Conservation (phyloP, 2,329 filamentous ascomycete species). For the Pseudogymnoascus sp. region DNA sequence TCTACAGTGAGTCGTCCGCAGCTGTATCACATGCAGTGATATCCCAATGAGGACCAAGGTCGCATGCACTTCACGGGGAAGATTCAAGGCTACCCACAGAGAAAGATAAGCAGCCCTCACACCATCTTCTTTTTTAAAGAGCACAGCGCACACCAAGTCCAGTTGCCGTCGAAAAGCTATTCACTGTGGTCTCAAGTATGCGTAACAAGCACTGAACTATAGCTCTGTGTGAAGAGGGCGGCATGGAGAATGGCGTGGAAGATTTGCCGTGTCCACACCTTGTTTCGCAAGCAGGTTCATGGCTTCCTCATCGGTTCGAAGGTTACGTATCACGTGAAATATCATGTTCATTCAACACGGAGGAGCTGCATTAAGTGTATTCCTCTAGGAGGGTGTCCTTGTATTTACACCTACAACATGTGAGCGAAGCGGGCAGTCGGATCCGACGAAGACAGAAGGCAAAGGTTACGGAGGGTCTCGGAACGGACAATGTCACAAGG, state of each 20-base stretch:
- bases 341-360: neutral
- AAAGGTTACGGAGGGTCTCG: neutral
- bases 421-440: too few relatives aligned
- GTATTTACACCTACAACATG: neutral
- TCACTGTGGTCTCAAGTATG: neutral
- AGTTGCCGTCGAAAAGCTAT: neutral
- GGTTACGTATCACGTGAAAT: neutral
- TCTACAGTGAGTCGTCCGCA: too few relatives aligned
- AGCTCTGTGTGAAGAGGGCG: neutral
- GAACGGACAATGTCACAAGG: constrained; percentile 8
- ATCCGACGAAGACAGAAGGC: neutral
- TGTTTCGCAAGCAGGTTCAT: neutral
- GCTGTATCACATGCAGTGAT: too few relatives aligned
- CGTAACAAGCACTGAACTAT: neutral
- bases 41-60: too few relatives aligned
- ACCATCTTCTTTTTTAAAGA: neutral
- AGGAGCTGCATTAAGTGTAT: neutral
- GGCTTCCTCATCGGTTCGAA: neutral
- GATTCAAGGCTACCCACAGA: neutral
- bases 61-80: neutral
- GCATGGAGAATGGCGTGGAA: neutral
- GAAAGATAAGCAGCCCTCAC: neutral
- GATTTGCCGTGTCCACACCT: neutral
- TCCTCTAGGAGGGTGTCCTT: neutral
- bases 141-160: too few relatives aligned